Evolutionary conservation across 2,329 filamentous ascomycete genomes (phyloP).

Genomic region (Canariomyces notabilis): DNA sequence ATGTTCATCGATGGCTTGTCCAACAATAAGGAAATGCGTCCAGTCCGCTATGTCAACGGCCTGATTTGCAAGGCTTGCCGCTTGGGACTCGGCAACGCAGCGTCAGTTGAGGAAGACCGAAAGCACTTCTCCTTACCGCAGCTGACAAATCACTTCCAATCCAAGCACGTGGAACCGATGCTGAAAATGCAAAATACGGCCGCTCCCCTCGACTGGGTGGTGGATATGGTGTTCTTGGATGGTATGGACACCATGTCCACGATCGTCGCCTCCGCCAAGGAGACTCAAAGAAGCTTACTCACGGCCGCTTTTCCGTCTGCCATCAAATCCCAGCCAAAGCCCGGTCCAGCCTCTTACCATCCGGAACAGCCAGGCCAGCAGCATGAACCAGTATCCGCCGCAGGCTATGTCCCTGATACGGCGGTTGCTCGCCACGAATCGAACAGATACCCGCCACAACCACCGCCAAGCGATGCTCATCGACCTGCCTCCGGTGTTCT

Average conservation of each 20-base stretch:
- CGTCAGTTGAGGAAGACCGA: conserved; percentile 29
- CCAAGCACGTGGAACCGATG: conserved; percentile 34
- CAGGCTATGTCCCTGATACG: not conserved
- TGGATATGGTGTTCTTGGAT: conserved; percentile 43
- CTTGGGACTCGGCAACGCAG: conserved; percentile 30
- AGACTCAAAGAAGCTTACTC: conserved; percentile 34
- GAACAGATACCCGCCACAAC: not conserved
- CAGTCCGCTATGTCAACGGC: conserved; percentile 49
- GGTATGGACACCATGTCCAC: conserved; percentile 30
- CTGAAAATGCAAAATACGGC: conserved; percentile 18
- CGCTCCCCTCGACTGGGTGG: conserved; percentile 39
- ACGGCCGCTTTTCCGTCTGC: conserved; percentile 36
- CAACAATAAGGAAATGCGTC: conserved; percentile 53
- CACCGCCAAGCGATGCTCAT: not conserved
- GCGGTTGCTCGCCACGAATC: not conserved
- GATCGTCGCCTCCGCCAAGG: conserved; percentile 28
- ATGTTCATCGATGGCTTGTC: conserved; percentile 56
- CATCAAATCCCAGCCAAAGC: conserved; percentile 21
- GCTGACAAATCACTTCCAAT: conserved; percentile 55
- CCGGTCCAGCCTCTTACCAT: not conserved
- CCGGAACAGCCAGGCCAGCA: not conserved
- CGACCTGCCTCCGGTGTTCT: not conserved
- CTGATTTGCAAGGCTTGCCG: conserved; percentile 53
- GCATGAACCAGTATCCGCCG: not conserved
- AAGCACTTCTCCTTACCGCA: conserved; percentile 52